These are phyloP conservation scores for Chalciporus chontae DNA, from an alignment of 768 basidiomycete species.

Conservation along the genomic window DNA sequence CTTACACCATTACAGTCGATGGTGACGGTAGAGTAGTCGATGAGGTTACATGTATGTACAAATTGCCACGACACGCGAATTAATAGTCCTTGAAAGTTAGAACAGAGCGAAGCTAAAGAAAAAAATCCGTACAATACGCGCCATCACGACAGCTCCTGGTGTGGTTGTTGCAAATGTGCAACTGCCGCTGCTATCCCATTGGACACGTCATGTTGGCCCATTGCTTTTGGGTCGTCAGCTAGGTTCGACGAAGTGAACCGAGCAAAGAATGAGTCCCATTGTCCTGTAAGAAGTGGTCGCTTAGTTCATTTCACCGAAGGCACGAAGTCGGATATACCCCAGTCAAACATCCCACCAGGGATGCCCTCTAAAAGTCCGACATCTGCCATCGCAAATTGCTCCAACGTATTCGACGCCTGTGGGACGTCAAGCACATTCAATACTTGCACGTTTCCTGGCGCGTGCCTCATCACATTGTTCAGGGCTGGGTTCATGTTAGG, in stretches of 20 bases:
- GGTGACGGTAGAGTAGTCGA: not conserved
- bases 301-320: not conserved
- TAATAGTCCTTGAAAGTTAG: not conserved
- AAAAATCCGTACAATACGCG: no score
- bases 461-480: constrained; percentile 42
- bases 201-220: not conserved
- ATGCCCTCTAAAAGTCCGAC: constrained; percentile 72
- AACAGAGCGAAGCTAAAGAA: no score
- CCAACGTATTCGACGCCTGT: constrained; percentile 50
- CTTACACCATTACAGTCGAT: no score
- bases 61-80: constrained; percentile 1
- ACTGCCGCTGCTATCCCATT: not conserved
- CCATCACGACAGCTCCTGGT: not conserved
- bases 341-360: constrained; percentile 84
- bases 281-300: constrained; percentile 42
- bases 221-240: constrained; percentile 3
- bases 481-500: constrained; percentile 76
- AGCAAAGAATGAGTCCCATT: constrained; percentile 82
- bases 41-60: constrained; percentile 19
- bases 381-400: constrained; percentile 65
- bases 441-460: constrained; percentile 61
- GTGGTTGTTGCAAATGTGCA: not conserved
- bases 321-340: constrained; percentile 52
- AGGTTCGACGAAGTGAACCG: constrained; percentile 39
- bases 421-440: constrained; percentile 71